phyloP scores from a whole-genome alignment of 306 rosid genomes.

The Chamaecrista fasciculata region DNA sequence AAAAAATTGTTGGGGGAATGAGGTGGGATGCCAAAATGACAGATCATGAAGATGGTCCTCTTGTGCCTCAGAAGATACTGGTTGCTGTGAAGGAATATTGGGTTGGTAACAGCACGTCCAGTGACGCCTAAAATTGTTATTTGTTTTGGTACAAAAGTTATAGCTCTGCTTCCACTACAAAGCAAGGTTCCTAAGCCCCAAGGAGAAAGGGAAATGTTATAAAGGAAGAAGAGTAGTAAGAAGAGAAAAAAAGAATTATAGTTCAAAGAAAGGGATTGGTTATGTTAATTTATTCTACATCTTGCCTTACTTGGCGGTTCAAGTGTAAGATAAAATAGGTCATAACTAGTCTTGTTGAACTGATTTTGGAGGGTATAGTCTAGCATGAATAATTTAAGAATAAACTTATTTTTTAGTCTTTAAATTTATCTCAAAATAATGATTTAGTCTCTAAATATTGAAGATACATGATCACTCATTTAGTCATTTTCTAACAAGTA shows the following conservation, averaged over 20 bases:
- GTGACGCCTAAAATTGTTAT: conserved; percentile 16
- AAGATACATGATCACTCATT: too few relatives aligned
- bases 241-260: conserved; percentile 5
- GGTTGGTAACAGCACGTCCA: conserved; percentile 67
- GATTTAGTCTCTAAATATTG: too few relatives aligned
- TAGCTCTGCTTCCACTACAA: conserved; percentile 6
- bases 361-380: conserved; percentile 31
- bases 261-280: conserved; percentile 32
- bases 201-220: conserved; percentile 25
- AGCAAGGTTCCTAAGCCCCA: conserved; percentile 21
- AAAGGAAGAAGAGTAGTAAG: neutral
- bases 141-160: neutral
- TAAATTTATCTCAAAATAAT: too few relatives aligned
- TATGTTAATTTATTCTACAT: conserved; percentile 37
- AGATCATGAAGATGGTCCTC: conserved; percentile 94
- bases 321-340: conserved; percentile 43
- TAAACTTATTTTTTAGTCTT: too few relatives aligned
- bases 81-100: conserved; percentile 76
- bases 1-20: conserved; percentile 72
- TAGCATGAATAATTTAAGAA: conserved; percentile 37
- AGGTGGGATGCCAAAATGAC: conserved; percentile 85
- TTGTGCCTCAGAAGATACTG: conserved; percentile 81
- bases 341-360: conserved; percentile 28
- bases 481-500: too few relatives aligned
- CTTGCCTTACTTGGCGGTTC: conserved; percentile 36